Evolutionary conservation across 2,329 filamentous ascomycete genomes (phyloP).

Genomic region (Cyanodermella asteris): DNA sequence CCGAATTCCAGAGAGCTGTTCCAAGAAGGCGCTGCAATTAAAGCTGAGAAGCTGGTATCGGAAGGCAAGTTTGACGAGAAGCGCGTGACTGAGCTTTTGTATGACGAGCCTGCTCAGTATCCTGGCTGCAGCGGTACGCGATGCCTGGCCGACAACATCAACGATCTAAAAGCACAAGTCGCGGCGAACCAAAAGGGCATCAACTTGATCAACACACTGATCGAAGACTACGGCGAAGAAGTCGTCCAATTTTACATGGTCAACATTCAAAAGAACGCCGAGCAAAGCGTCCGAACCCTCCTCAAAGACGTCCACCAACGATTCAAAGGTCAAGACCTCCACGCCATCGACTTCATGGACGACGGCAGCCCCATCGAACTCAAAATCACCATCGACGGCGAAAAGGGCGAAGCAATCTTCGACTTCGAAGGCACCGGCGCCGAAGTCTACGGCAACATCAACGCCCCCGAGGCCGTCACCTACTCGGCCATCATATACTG

Average conservation of each 20-base stretch:
- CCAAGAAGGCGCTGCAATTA: slow-evolving; percentile 34
- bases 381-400: slow-evolving; percentile 50
- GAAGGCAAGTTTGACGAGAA: slow-evolving; percentile 61
- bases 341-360: slow-evolving; percentile 67
- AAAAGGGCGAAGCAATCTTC: slow-evolving; percentile 55
- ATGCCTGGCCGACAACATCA: slow-evolving; percentile 63
- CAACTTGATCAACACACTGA: slow-evolving; percentile 49
- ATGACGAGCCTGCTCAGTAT: slow-evolving; percentile 50
- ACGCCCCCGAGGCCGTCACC: slow-evolving; percentile 62
- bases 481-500: slow-evolving; percentile 76
- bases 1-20: slow-evolving; percentile 22
- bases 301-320: slow-evolving; percentile 48
- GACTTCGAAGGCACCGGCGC: slow-evolving; percentile 60
- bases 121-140: slow-evolving; percentile 59
- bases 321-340: slow-evolving; percentile 48
- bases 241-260: slow-evolving; percentile 71
- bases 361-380: slow-evolving; percentile 61
- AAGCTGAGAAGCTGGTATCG: slow-evolving; percentile 45
- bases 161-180: slow-evolving; percentile 69
- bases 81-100: slow-evolving; percentile 47
- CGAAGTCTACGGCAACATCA: slow-evolving; percentile 61
- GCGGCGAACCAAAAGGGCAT: slow-evolving; percentile 76
- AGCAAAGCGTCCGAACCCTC: slow-evolving; percentile 49
- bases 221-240: slow-evolving; percentile 54
- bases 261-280: slow-evolving; percentile 62